Evolutionary conservation across 1,284 basidiomycete genomes (phyloP).

Genomic region (Marasmius sp.): DNA sequence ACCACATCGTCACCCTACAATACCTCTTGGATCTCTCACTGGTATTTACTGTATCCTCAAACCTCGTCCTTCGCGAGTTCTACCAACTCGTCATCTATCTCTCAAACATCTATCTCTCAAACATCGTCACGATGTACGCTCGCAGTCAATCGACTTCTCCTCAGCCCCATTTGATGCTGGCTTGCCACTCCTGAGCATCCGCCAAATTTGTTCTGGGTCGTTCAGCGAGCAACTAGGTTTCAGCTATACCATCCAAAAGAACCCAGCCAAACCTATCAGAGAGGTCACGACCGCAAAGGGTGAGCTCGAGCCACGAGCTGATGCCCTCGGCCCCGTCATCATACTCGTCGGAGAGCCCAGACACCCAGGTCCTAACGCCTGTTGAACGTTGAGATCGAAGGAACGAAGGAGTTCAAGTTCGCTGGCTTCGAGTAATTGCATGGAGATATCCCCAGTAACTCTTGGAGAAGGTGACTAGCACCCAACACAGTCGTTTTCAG

Average conservation of each 20-base stretch:
- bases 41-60: no score
- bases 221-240: neutral
- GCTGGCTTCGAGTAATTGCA: neutral
- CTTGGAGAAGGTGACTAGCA: no score
- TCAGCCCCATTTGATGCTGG: neutral
- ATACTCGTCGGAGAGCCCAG: no score
- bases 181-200: neutral
- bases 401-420: neutral
- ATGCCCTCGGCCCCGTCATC: neutral
- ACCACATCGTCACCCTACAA: no score
- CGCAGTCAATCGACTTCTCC: neutral
- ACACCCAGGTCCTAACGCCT: no score
- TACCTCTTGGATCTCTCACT: no score
- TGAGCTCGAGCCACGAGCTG: neutral
- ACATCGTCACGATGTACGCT: neutral
- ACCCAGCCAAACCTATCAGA: neutral
- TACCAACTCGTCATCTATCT: neutral
- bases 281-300: neutral
- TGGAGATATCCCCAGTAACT: no score
- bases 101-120: no score
- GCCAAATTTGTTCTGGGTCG: neutral
- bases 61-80: no score
- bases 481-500: no score
- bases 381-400: neutral
- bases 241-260: neutral